phyloP scores from a whole-genome alignment of 116 monocot genomes.

The Trichopus zeylanicus region DNA sequence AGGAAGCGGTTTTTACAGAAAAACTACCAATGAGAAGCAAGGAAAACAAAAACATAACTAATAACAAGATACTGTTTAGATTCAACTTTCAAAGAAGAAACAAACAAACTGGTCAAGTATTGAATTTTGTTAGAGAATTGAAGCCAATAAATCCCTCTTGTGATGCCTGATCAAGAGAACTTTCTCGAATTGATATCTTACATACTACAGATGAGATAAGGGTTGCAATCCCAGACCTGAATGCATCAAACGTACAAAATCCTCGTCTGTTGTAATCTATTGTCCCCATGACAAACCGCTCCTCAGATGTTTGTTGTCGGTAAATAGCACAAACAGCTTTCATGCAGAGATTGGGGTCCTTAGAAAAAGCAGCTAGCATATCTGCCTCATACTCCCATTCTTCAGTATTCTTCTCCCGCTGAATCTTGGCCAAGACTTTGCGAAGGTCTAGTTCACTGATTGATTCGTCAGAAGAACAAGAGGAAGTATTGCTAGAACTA shows the following conservation, averaged over 20 bases:
- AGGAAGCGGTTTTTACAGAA: no score
- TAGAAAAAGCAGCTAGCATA: slow-evolving; percentile 54
- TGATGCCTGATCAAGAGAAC: background rate
- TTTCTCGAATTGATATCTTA: background rate
- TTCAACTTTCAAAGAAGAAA: no score
- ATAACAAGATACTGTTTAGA: no score
- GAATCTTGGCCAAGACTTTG: slow-evolving; percentile 18
- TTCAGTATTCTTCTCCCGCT: slow-evolving; percentile 19
- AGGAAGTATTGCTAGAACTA: slow-evolving; percentile 1
- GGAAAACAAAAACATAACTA: no score
- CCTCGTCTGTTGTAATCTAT: slow-evolving; percentile 29
- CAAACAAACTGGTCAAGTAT: background rate
- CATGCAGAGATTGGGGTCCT: slow-evolving; percentile 53
- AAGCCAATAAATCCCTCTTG: background rate
- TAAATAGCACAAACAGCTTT: slow-evolving; percentile 72
- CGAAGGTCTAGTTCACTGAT: slow-evolving; percentile 17
- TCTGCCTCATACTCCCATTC: slow-evolving; percentile 63
- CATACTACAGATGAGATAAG: background rate
- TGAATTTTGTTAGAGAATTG: background rate
- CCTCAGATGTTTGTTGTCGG: slow-evolving; percentile 39
- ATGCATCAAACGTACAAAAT: slow-evolving; percentile 46
- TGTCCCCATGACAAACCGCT: slow-evolving; percentile 24
- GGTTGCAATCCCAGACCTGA: slow-evolving; percentile 18
- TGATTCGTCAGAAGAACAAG: background rate
- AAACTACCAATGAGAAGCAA: no score